These are phyloP conservation scores for Botryotinia globosa DNA, from an alignment of 2,329 filamentous ascomycete genomes.

Conservation along the genomic window DNA sequence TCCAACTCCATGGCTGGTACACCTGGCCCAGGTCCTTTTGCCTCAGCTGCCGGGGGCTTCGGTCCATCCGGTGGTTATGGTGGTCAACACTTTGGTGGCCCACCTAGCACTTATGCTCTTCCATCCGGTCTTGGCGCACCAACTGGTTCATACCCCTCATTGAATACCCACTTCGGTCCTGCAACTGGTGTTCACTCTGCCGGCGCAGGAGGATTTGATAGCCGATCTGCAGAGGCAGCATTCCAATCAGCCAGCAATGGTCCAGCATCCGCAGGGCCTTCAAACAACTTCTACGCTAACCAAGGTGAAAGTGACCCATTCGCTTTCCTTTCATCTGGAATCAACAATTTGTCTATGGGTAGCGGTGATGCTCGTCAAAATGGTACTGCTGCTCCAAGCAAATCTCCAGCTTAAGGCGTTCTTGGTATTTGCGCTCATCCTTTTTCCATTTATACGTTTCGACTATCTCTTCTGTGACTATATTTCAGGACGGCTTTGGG, in stretches of 20 bases:
- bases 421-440: conserved; percentile 29
- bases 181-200: conserved; percentile 77
- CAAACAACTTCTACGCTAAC: conserved; percentile 64
- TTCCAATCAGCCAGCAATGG: conserved; percentile 88
- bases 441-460: conserved; percentile 35
- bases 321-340: conserved; percentile 72
- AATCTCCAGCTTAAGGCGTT: conserved; percentile 37
- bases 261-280: conserved; percentile 70
- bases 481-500: conserved; percentile 39
- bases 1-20: conserved; percentile 84
- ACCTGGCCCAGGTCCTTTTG: conserved; percentile 73
- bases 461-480: conserved; percentile 35
- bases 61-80: conserved; percentile 61
- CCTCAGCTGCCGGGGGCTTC: conserved; percentile 66
- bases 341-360: conserved; percentile 69
- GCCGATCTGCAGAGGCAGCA: conserved; percentile 87
- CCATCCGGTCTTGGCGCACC: conserved; percentile 80
- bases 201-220: conserved; percentile 84
- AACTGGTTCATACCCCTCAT: conserved; percentile 74
- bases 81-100: conserved; percentile 80
- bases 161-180: conserved; percentile 77
- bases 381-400: conserved; percentile 44
- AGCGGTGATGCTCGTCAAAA: conserved; percentile 63
- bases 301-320: conserved; percentile 72
- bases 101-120: conserved; percentile 83